A percentile compares a stretch with the other conserved stretches of the same genome.
Conservation (phyloP, 1,139 yeast genomes). For the Scheffersomyces segobiensis region DNA sequence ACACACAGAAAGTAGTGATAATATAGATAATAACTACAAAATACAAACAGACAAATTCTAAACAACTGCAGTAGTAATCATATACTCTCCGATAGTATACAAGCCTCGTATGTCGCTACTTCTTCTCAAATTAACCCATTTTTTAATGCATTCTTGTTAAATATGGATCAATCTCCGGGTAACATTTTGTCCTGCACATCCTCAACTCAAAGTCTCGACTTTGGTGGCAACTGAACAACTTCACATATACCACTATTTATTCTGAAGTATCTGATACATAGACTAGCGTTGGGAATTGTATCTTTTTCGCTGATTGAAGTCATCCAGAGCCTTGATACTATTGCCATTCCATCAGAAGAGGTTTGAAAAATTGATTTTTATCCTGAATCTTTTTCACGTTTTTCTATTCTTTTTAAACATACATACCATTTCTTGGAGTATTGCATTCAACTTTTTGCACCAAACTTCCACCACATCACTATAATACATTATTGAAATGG, state of each 20-base stretch:
- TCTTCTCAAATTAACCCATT: not conserved
- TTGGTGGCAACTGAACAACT: not conserved
- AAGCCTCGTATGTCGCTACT: not conserved
- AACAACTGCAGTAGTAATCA: too few species aligned
- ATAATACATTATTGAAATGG: conserved; percentile 33
- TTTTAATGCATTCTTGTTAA: not conserved
- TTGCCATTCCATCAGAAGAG: not conserved
- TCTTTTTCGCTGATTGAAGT: not conserved
- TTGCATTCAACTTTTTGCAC: not conserved
- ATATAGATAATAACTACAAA: too few species aligned
- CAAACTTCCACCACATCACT: not conserved
- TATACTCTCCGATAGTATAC: too few species aligned
- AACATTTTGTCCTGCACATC: not conserved
- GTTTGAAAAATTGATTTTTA: too few species aligned
- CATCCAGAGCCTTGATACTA: not conserved
- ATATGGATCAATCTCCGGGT: not conserved
- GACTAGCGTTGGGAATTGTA: not conserved
- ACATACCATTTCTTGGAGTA: not conserved
- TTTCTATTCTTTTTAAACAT: not conserved
- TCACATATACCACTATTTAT: not conserved
- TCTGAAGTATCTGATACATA: not conserved
- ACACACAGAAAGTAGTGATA: too few species aligned
- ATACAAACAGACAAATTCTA: too few species aligned
- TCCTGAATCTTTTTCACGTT: not conserved
- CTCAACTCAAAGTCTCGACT: not conserved